Base-by-base conservation (phyloP, 108 stramenopile species). In the Fistulifera solaris region DNA sequence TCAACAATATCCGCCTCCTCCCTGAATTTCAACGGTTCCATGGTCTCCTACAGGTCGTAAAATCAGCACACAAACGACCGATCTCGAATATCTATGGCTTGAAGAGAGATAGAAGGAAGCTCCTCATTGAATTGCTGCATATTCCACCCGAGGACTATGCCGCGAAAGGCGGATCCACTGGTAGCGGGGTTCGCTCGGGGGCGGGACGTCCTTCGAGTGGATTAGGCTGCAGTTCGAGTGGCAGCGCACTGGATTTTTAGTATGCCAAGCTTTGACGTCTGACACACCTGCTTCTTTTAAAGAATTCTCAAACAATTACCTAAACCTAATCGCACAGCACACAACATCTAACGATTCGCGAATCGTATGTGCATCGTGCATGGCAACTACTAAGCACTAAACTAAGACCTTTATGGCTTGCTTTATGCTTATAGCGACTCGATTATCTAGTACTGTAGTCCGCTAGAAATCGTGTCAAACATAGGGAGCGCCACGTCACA, bases 101-200 rank as follows among this genome's bases (percentile, higher is more conserved):
- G 45, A 87, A 83, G 42, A 66, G 89, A n/a, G 89, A 91, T 66
- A 71, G 85, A 25, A 70, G 89, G 17, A 91, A 91, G 56, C 48
- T 91, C 1, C 78, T 83, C 10, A 75, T 87, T 58, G 67, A 70
- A 24, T 55, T 91, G 42, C 62, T 91, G 24, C 89, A 91, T 60
- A 73, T 91, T 28, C 89, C 89, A 22, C 89, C 89, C 5, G 83
- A 87, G 61, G 89, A 86, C 38, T 67, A 70, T 40, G 64, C 65
- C 12, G 65, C 58, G 47, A 61, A 61, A 26, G 72, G 77, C 6
- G 60, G 77, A 1, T 66, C 63, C 43, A 70, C 65, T 18, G 76
- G 69, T 4, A 40, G 53, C 3, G 73, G 70, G 3, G 78, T 67
- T n/a, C 63, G 73, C 41, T 69, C 73, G 7, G 73, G 73, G 41